These are phyloP conservation scores for Thalassiosira delicatula DNA, from an alignment of 352 stramenopile species.

Conservation along the genomic window DNA sequence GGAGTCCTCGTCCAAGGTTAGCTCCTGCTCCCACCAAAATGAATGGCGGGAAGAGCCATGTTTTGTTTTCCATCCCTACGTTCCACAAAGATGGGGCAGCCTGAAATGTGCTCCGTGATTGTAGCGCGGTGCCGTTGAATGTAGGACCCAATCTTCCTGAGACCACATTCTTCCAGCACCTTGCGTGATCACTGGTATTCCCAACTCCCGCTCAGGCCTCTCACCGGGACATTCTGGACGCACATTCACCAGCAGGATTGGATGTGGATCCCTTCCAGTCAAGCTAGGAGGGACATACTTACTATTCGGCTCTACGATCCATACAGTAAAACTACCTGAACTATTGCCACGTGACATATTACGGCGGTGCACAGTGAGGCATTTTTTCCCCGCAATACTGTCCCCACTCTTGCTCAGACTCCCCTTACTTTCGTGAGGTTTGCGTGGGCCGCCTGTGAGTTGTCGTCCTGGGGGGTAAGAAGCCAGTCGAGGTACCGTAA, in stretches of 20 bases:
- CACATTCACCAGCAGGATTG: conserved; percentile 1
- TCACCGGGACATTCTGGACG: not conserved
- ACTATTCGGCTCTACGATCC: conserved; percentile 21
- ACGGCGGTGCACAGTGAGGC: no score
- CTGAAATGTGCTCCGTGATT: not conserved
- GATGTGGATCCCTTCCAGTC: conserved; percentile 29
- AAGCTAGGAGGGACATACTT: not conserved
- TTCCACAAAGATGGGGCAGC: not conserved
- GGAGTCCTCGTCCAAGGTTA: no score
- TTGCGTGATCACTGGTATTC: not conserved
- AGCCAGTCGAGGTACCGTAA: no score
- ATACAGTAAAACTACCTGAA: conserved; percentile 26
- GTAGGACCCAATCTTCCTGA: not conserved
- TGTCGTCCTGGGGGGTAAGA: no score
- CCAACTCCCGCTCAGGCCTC: not conserved
- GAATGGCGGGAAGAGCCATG: not conserved
- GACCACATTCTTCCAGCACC: not conserved
- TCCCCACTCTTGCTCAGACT: no score
- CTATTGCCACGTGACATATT: conserved; percentile 30
- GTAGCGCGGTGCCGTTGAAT: not conserved
- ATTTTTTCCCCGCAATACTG: no score
- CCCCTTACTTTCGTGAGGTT: no score
- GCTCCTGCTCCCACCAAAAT: not conserved
- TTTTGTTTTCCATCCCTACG: not conserved
- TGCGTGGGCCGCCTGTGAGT: no score